phyloP scores from a whole-genome alignment of 2,329 filamentous ascomycete species.

The Beauveria asiatica region DNA sequence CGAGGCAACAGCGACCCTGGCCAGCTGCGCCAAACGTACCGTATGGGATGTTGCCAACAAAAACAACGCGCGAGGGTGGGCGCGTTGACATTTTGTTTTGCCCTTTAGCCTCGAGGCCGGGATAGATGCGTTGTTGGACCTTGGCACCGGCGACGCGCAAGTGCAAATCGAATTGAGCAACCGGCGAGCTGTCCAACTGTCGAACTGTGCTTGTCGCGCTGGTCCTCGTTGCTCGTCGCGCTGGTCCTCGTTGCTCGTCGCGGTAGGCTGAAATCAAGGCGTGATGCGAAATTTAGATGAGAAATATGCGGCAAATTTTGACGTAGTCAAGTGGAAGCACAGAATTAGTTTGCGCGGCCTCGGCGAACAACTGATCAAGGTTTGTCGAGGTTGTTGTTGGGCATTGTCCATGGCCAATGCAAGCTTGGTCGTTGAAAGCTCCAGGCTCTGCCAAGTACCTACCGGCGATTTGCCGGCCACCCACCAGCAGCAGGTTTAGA shows the following conservation, averaged over 20 bases:
- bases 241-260: too few relatives aligned
- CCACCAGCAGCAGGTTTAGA: not conserved
- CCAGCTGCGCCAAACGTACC: conserved; percentile 36
- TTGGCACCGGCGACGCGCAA: not conserved
- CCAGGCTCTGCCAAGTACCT: not conserved
- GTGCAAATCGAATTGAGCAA: not conserved
- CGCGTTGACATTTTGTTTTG: conserved; percentile 54
- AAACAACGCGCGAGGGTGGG: conserved; percentile 69
- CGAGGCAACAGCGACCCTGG: not conserved
- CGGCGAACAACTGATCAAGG: not conserved
- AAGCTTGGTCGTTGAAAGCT: not conserved
- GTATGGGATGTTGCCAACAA: conserved; percentile 82
- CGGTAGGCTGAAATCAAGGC: too few relatives aligned
- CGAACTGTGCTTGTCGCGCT: too few relatives aligned
- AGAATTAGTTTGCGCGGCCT: not conserved
- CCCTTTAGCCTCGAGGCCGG: conserved; percentile 19
- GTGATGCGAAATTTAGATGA: too few relatives aligned
- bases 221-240: too few relatives aligned
- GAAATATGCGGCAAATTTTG: too few relatives aligned
- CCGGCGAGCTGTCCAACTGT: too few relatives aligned
- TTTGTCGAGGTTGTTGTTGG: not conserved
- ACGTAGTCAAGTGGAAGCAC: not conserved
- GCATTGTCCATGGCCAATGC: not conserved
- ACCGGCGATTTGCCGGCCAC: conserved; percentile 7
- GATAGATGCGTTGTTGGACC: not conserved